Evolutionary conservation across 2,329 filamentous ascomycete genomes (phyloP), one percentile per base, ranked within the genome.

Genomic region (Phyllosticta ampelicida): DNA sequence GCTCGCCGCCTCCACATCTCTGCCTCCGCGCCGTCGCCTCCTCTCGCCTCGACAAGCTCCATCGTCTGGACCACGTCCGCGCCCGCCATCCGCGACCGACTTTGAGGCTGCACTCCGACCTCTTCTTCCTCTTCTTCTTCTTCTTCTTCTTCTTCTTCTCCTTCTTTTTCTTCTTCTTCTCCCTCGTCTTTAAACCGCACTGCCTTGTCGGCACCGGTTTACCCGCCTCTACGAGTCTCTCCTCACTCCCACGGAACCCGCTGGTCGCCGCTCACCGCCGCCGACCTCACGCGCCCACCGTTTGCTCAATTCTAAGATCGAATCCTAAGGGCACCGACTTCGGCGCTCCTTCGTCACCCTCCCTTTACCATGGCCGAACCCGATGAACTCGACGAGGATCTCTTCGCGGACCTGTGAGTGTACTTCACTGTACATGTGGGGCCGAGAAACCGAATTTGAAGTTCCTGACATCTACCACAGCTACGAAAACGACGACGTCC

Each of bases 341-440:
- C 48, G 13, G 26, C 44, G 53, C 56, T 21, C 55, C 56, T 54
- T 53, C 51, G 53, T 18, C 28, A 5, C 21, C 19, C 52, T 55
- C 26, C 64, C 54, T 59, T 61, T 71, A 79, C 54, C 66, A 94
- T 92, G 89, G 84, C 88, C 53, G 89, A 94, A 68, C 78, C 81
- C 56, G 88, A 91, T 68, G 88, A 89, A 65, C 85, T 90, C 65
- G 90, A 96, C 66, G 91, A 96, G 69, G 90, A 96, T 80, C 87
- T 96, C 74, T 96, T 96, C 74, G 90, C 90, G 67, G 91, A 96
- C 76, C 83, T 96, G 90, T 96, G 78, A 76, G 89, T 81, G 77
- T 9, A 18, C 50, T 19, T n/a, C 6, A 18, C 3, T 10, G 51
- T 5, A 18, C 6, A 18, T 44, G 53, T 44, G 36, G 36, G 36